Evolutionary conservation across 371 early-diverging fungal species (phyloP).

Genomic region (Mucor velutinosus): DNA sequence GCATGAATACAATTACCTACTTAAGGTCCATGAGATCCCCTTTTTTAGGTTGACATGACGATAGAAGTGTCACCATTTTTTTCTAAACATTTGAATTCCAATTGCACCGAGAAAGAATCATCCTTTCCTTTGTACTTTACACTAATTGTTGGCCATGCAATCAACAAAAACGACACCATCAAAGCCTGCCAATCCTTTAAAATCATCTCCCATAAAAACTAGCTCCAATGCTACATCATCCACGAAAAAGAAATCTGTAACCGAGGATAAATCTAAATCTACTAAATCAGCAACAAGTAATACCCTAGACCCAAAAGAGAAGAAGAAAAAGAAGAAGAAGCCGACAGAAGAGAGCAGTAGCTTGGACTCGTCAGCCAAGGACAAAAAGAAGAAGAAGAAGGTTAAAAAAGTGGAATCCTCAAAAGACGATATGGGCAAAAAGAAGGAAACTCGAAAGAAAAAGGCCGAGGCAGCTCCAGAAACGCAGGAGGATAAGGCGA

Average conservation of each 20-base stretch:
- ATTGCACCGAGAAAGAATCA: background rate
- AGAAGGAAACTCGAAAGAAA: background rate
- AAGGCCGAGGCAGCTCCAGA: background rate
- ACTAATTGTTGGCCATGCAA: background rate
- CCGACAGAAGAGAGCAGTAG: background rate
- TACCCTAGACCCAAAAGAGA: background rate
- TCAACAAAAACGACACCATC: background rate
- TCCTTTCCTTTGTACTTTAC: background rate
- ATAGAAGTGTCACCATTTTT: constrained; percentile 8
- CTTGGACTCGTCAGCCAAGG: background rate
- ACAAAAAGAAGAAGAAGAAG: constrained; percentile 4
- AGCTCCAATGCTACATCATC: background rate
- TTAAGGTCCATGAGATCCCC: background rate
- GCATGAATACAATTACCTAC: background rate
- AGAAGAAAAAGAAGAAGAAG: background rate
- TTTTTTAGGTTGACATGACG: background rate
- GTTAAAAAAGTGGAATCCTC: background rate
- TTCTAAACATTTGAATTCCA: background rate
- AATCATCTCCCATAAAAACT: background rate
- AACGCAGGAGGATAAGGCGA: constrained; percentile 8
- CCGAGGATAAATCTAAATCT: background rate
- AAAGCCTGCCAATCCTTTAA: background rate
- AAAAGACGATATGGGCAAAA: background rate
- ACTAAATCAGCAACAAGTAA: background rate
- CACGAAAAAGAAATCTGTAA: background rate